Evolutionary conservation across 257 asterid species (phyloP).

Genomic region (Osmanthus fragrans): DNA sequence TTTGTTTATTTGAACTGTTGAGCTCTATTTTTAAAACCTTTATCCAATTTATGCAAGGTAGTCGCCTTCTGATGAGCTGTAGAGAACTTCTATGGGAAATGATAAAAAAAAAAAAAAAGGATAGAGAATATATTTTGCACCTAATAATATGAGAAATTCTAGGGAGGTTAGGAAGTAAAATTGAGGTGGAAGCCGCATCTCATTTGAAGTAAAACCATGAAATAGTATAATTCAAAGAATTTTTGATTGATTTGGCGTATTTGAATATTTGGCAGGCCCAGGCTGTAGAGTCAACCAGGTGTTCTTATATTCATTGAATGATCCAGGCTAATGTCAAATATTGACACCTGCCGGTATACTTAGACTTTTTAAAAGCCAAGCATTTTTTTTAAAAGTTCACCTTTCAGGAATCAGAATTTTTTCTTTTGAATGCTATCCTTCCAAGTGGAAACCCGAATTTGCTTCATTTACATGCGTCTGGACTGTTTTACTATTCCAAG

Average conservation of each 20-base stretch:
- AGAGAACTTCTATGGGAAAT: background rate
- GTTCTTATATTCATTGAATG: slow-evolving; percentile 7
- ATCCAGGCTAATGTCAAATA: background rate
- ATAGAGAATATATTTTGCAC: slow-evolving; percentile 13
- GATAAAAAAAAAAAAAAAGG: background rate
- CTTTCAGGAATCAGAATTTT: slow-evolving; percentile 57
- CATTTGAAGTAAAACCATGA: background rate
- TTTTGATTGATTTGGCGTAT: background rate
- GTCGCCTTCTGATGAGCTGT: background rate
- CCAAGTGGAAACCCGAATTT: slow-evolving; percentile 57
- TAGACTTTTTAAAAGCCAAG: slow-evolving; percentile 2
- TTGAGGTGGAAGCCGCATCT: background rate
- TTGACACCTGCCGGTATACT: background rate
- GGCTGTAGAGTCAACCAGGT: background rate
- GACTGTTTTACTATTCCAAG: background rate
- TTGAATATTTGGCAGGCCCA: background rate
- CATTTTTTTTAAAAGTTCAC: slow-evolving; percentile 16
- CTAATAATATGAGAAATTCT: background rate
- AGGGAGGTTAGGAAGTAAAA: background rate
- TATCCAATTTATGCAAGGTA: background rate
- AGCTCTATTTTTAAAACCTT: background rate
- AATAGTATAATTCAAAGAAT: background rate
- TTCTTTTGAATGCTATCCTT: slow-evolving; percentile 34
- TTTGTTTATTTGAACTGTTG: background rate
- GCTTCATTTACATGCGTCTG: slow-evolving; percentile 7